Evolutionary conservation across 441 rosid species (phyloP).

Genomic region (Corymbia citriodora): DNA sequence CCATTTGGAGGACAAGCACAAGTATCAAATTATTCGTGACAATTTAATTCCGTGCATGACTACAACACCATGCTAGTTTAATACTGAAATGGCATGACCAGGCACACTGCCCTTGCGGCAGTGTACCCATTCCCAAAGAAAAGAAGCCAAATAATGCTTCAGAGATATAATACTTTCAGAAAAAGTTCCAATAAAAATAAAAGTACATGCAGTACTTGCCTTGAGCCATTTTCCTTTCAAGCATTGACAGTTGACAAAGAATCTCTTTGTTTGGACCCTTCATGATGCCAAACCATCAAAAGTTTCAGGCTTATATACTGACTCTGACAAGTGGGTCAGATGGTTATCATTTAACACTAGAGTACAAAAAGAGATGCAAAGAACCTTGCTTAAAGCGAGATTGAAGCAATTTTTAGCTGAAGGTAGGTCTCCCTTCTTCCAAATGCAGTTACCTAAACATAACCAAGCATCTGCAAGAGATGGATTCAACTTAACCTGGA

Average conservation of each 20-base stretch:
- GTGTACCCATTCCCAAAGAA: not conserved
- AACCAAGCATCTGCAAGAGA: conserved; percentile 78
- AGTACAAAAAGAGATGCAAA: not conserved
- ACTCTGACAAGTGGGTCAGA: not conserved
- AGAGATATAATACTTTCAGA: not conserved
- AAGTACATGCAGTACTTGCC: conserved; percentile 24
- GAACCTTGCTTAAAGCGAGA: conserved; percentile 71
- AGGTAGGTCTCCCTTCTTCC: conserved; percentile 77
- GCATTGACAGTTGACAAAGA: conserved; percentile 66
- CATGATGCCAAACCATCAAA: conserved; percentile 4
- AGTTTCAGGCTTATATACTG: not conserved
- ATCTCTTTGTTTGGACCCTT: conserved; percentile 72
- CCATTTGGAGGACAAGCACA: not conserved
- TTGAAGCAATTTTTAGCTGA: conserved; percentile 63
- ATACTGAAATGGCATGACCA: not conserved
- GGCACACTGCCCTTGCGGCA: not conserved
- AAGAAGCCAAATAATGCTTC: not conserved
- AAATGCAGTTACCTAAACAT: conserved; percentile 64
- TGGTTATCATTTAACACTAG: not conserved
- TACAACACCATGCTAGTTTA: not conserved
- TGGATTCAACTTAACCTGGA: conserved; percentile 73
- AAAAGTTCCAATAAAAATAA: not conserved
- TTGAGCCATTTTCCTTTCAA: conserved; percentile 71
- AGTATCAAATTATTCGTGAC: not conserved
- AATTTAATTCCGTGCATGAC: not conserved